Conservation (phyloP, 176 grass and related monocot genomes). For the Chrysopogon serrulatus region DNA sequence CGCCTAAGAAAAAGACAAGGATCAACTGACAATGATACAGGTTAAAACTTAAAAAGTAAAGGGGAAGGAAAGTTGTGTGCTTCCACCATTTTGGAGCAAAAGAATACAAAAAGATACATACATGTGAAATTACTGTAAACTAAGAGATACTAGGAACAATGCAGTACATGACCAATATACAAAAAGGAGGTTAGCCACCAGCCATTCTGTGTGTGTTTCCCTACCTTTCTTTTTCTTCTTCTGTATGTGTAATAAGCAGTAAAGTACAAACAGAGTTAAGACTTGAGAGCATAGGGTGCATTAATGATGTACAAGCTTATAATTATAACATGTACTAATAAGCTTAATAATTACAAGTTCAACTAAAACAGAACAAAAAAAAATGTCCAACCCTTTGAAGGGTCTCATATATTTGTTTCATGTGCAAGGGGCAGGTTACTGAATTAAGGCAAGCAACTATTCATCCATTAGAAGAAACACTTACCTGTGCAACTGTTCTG, state of each 20-base stretch:
- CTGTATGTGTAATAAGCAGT: background rate
- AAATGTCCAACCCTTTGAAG: constrained; percentile 2
- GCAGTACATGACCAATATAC: constrained; percentile 3
- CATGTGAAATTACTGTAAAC: background rate
- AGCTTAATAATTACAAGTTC: constrained; percentile 9
- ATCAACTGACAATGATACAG: background rate
- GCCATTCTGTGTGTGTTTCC: background rate
- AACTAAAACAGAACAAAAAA: constrained; percentile 13
- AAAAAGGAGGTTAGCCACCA: background rate
- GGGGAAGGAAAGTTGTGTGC: background rate
- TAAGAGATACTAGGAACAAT: background rate
- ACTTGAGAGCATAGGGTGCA: background rate
- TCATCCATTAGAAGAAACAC: constrained; percentile 23
- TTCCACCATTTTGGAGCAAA: background rate
- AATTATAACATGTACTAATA: background rate
- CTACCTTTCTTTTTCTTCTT: background rate
- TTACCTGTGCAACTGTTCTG: constrained; percentile 85
- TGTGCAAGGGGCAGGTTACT: background rate
- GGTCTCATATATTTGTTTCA: background rate
- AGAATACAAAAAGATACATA: background rate
- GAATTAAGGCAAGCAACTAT: constrained; percentile 6
- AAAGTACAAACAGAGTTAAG: background rate
- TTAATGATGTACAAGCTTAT: background rate
- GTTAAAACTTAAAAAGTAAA: background rate
- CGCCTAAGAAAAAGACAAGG: background rate